phyloP scores from a whole-genome alignment of 2,329 filamentous ascomycete genomes.

The Apiospora hydei region DNA sequence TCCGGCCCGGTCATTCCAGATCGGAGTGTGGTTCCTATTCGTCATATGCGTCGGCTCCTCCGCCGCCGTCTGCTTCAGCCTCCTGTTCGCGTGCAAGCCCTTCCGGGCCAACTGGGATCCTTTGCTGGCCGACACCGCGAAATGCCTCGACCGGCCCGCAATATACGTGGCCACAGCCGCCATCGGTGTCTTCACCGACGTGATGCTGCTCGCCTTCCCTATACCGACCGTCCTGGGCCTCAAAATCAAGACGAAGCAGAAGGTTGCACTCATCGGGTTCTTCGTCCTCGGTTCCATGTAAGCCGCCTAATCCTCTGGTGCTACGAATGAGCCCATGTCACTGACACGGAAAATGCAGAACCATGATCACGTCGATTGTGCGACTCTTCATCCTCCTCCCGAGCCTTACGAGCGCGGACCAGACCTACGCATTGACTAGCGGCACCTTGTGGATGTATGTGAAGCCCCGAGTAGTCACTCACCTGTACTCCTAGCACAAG shows the following conservation, averaged over 20 bases:
- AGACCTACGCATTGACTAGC: slow-evolving; percentile 40
- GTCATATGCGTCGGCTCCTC: slow-evolving; percentile 42
- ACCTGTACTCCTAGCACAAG: too few species aligned
- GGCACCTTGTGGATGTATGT: slow-evolving; percentile 42
- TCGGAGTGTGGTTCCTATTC: slow-evolving; percentile 40
- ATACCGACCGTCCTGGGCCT: slow-evolving; percentile 54
- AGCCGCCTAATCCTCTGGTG: neutral
- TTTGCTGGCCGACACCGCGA: slow-evolving; percentile 37
- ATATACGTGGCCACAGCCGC: slow-evolving; percentile 58
- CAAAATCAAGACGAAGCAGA: slow-evolving; percentile 54
- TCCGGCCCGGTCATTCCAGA: slow-evolving; percentile 44
- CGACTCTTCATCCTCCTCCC: slow-evolving; percentile 39
- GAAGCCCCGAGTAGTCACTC: too few species aligned
- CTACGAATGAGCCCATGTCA: neutral
- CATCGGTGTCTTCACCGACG: slow-evolving; percentile 55
- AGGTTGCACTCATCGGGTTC: slow-evolving; percentile 51
- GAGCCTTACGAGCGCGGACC: slow-evolving; percentile 37
- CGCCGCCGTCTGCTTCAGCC: slow-evolving; percentile 42
- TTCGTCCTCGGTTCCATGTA: slow-evolving; percentile 53
- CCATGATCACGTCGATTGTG: slow-evolving; percentile 44
- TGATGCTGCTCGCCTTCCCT: slow-evolving; percentile 55
- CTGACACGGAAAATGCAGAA: slow-evolving; percentile 34
- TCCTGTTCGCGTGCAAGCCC: slow-evolving; percentile 48
- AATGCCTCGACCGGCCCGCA: slow-evolving; percentile 54
- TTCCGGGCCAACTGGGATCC: slow-evolving; percentile 43